Evolutionary conservation across 2,329 filamentous ascomycete genomes (phyloP).

Genomic region (Cladophialophora bantiana): DNA sequence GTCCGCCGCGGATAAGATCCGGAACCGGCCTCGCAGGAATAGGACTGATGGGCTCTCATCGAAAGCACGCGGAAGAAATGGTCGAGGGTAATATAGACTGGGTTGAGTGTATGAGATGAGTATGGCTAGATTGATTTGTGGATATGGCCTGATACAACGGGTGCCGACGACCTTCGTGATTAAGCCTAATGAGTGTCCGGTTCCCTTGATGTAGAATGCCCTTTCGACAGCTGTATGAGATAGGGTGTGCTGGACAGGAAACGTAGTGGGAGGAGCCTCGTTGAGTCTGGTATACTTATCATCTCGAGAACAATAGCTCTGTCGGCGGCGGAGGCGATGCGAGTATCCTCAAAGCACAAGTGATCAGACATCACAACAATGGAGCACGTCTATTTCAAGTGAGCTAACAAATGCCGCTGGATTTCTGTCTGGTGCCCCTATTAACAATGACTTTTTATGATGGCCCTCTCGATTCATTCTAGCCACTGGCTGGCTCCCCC

Average conservation of each 20-base stretch:
- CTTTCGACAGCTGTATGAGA: neutral
- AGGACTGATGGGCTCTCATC: too few relatives aligned
- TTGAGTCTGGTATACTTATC: too few relatives aligned
- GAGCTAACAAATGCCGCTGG: constrained; percentile 6
- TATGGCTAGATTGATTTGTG: neutral
- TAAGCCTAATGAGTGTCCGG: too few relatives aligned
- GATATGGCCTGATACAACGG: neutral
- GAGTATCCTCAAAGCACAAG: neutral
- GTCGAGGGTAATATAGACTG: too few relatives aligned
- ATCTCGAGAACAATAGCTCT: neutral
- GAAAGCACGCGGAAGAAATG: too few relatives aligned
- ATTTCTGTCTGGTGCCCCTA: constrained; percentile 12
- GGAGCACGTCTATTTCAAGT: constrained; percentile 3
- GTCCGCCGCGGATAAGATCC: too few relatives aligned
- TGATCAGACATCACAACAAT: neutral
- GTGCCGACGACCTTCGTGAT: too few relatives aligned
- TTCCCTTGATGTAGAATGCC: neutral
- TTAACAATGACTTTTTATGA: neutral
- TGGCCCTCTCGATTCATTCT: constrained; percentile 29
- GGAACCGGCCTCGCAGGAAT: too few relatives aligned
- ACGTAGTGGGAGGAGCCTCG: neutral
- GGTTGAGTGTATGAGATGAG: too few relatives aligned
- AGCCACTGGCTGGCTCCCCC: constrained; percentile 37
- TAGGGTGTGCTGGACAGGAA: neutral
- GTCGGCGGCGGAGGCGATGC: neutral